Conservation (phyloP, 805 yeast genomes). For the Candida krabiensis region DNA sequence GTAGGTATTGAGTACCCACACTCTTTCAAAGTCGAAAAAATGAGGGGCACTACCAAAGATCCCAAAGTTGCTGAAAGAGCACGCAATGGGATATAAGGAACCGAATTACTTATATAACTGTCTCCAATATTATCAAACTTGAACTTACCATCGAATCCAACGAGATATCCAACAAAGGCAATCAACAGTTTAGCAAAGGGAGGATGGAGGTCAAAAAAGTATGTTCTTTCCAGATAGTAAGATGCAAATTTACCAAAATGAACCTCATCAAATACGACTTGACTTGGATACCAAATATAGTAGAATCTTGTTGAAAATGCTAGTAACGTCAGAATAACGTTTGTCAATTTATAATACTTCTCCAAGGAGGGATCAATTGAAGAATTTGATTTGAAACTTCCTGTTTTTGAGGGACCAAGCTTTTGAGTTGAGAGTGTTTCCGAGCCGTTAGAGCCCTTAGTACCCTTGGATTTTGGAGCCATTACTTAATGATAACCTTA, state of each 20-base stretch:
- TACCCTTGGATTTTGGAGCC: slow-evolving; percentile 4
- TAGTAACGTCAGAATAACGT: slow-evolving; percentile 38
- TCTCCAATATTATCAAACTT: slow-evolving; percentile 91
- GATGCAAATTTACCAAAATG: slow-evolving; percentile 87
- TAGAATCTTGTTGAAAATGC: slow-evolving; percentile 60
- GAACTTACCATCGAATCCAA: slow-evolving; percentile 90
- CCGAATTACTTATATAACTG: slow-evolving; percentile 71
- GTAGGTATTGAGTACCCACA: slow-evolving; percentile 78
- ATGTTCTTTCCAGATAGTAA: slow-evolving; percentile 83
- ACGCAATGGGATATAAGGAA: slow-evolving; percentile 85
- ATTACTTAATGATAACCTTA: too few relatives aligned
- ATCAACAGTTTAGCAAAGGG: slow-evolving; percentile 94
- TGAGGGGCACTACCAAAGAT: slow-evolving; percentile 74
- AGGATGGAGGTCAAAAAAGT: slow-evolving; percentile 96
- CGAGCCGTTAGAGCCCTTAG: slow-evolving; percentile 13
- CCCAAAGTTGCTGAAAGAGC: slow-evolving; percentile 80
- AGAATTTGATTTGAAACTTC: slow-evolving; percentile 12
- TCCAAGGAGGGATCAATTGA: slow-evolving; percentile 25
- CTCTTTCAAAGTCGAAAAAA: slow-evolving; percentile 84
- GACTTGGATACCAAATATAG: slow-evolving; percentile 61
- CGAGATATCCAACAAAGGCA: slow-evolving; percentile 85
- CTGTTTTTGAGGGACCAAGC: neutral
- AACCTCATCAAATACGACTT: slow-evolving; percentile 85
- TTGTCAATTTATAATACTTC: slow-evolving; percentile 34
- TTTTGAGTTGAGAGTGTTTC: slow-evolving; percentile 2